A percentile compares a stretch with the other conserved stretches of the same genome.
Conservation (phyloP, 2,329 filamentous ascomycete genomes). For the Cercospora nicotianae region DNA sequence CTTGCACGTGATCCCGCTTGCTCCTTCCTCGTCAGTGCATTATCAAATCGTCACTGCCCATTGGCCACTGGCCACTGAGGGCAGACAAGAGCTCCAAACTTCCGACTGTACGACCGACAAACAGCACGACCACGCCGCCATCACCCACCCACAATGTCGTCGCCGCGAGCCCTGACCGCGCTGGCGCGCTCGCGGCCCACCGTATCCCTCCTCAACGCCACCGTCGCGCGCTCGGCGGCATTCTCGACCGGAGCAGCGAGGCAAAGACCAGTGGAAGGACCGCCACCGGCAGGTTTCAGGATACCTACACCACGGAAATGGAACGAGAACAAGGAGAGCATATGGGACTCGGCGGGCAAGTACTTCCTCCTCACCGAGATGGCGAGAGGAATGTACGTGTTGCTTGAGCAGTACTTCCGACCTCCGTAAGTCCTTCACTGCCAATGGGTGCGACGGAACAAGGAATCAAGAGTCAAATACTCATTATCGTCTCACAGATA, state of each 20-base stretch:
- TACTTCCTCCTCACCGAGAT: conserved; percentile 97
- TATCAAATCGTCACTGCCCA: not conserved
- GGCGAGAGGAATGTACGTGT: conserved; percentile 95
- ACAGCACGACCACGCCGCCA: not conserved
- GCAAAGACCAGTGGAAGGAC: conserved; percentile 63
- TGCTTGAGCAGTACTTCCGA: conserved; percentile 96
- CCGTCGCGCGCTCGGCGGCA: conserved; percentile 49
- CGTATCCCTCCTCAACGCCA: conserved; percentile 40
- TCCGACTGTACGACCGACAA: conserved; percentile 2
- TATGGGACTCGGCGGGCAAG: conserved; percentile 80
- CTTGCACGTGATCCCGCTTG: not conserved
- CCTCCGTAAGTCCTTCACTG: conserved; percentile 72
- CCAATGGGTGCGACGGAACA: conserved; percentile 11
- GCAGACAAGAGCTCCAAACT: conserved; percentile 9
- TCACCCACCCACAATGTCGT: conserved; percentile 46
- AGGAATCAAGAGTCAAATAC: not conserved
- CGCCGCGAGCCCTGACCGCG: conserved; percentile 49
- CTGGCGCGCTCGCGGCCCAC: conserved; percentile 49
- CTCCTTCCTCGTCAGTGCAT: conserved; percentile 3
- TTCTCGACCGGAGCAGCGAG: conserved; percentile 65
- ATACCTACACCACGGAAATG: conserved; percentile 71
- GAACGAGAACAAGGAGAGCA: conserved; percentile 75
- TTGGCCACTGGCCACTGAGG: conserved; percentile 1
- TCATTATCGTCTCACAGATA: conserved; percentile 60
- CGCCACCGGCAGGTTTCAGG: conserved; percentile 79